These are phyloP conservation scores for Boletus subcaerulescens DNA, from an alignment of 768 basidiomycete species.

Conservation along the genomic window DNA sequence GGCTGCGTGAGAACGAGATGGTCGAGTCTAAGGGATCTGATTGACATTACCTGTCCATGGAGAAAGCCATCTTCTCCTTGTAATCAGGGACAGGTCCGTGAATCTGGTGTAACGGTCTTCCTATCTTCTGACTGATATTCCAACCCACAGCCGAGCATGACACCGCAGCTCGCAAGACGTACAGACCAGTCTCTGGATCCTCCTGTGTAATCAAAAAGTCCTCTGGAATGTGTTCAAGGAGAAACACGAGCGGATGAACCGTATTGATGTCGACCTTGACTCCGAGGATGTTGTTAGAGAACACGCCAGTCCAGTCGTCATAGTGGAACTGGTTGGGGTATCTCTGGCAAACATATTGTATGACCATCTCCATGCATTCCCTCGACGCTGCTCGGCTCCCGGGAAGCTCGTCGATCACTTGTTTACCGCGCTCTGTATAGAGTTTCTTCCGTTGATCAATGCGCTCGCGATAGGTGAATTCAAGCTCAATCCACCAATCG, in stretches of 20 bases:
- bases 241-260: constrained; percentile 39
- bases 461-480: constrained; percentile 46
- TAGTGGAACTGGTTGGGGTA: constrained; percentile 53
- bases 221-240: constrained; percentile 52
- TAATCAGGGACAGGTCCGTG: constrained; percentile 50
- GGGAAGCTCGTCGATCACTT: constrained; percentile 44
- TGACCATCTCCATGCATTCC: constrained; percentile 54
- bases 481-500: constrained; percentile 57
- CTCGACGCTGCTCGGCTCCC: constrained; percentile 47
- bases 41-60: constrained; percentile 44
- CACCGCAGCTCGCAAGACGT: constrained; percentile 45
- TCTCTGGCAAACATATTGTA: constrained; percentile 54
- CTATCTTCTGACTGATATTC: constrained; percentile 47
- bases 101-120: constrained; percentile 44
- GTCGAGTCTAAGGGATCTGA: not conserved
- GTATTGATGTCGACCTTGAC: constrained; percentile 26
- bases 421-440: constrained; percentile 37
- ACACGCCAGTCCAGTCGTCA: constrained; percentile 33
- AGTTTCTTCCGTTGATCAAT: constrained; percentile 42
- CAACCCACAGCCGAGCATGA: constrained; percentile 49
- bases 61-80: constrained; percentile 45
- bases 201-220: constrained; percentile 45
- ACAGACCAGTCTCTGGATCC: constrained; percentile 42
- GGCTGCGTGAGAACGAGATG: not conserved
- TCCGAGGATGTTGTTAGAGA: constrained; percentile 43